Percentiles rank a stretch among this genome's conserved stretches.
phyloP scores from a whole-genome alignment of 2,329 filamentous ascomycete species.

The Fusarium agapanthi region DNA sequence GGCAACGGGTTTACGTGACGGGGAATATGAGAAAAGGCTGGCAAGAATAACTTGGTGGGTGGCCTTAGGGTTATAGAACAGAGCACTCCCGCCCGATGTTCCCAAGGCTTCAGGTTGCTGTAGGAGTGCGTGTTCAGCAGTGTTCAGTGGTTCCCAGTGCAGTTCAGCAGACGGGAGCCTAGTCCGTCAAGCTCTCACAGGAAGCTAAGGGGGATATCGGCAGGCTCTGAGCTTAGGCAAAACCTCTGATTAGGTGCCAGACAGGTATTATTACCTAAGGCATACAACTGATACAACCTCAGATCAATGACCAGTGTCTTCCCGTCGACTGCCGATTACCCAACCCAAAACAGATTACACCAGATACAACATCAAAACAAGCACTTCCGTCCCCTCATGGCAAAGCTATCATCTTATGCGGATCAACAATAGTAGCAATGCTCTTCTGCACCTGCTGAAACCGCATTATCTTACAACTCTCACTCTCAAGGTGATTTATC shows the following conservation, averaged over 20 bases:
- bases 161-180: neutral
- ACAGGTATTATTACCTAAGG: neutral
- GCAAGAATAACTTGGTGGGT: neutral
- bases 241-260: neutral
- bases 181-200: neutral
- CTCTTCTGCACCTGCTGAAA: constrained; percentile 50
- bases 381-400: no score
- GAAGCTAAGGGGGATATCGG: neutral
- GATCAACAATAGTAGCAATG: constrained; percentile 31
- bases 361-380: neutral
- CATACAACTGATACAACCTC: neutral
- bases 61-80: neutral
- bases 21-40: neutral
- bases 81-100: neutral
- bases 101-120: neutral
- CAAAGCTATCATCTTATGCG: constrained; percentile 12
- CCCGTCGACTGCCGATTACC: neutral
- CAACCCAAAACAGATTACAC: no score
- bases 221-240: neutral
- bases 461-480: constrained; percentile 50
- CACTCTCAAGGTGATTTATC: constrained; percentile 57
- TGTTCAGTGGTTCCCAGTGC: neutral
- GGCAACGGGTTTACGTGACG: neutral
- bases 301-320: neutral
- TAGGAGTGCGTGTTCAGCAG: neutral